A percentile compares a stretch with the other conserved stretches of the same genome.
Conservation (phyloP, 371 early-diverging fungal species). For the Mortierella sp. region DNA sequence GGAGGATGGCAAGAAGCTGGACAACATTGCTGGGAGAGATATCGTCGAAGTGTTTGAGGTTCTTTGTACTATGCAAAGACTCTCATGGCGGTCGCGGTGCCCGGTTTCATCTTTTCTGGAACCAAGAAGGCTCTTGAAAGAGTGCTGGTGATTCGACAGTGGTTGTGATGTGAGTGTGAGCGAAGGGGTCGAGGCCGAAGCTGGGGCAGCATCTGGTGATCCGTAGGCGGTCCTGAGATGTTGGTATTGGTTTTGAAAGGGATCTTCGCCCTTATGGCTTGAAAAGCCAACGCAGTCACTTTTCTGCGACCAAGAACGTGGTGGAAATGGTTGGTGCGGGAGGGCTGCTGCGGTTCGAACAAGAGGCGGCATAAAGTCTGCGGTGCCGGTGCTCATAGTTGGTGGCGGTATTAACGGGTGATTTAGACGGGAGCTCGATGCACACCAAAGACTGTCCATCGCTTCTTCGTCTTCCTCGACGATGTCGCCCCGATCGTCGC, state of each 20-base stretch:
- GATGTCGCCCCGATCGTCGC: background rate
- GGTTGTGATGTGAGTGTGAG: background rate
- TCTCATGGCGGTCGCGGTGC: background rate
- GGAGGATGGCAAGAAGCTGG: background rate
- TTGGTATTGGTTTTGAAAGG: background rate
- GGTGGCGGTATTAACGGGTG: background rate
- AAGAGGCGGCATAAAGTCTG: background rate
- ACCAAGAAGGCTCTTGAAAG: background rate
- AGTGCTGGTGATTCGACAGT: background rate
- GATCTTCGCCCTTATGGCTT: background rate
- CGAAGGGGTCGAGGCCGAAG: background rate
- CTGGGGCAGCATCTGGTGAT: background rate
- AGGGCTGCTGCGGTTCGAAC: background rate
- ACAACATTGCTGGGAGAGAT: background rate
- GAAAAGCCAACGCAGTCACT: background rate
- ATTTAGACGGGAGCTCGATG: background rate
- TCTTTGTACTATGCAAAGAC: too few species aligned
- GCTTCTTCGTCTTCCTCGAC: background rate
- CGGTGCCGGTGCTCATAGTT: background rate
- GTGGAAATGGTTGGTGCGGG: background rate
- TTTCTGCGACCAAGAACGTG: background rate
- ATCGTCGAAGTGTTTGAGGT: background rate
- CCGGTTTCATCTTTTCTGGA: background rate
- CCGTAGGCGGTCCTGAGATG: background rate
- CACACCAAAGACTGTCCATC: background rate